Percentiles rank a stretch among this genome's conserved stretches.
Conservation (phyloP, 176 grass and related monocot genomes). For the Luzula sylvatica region DNA sequence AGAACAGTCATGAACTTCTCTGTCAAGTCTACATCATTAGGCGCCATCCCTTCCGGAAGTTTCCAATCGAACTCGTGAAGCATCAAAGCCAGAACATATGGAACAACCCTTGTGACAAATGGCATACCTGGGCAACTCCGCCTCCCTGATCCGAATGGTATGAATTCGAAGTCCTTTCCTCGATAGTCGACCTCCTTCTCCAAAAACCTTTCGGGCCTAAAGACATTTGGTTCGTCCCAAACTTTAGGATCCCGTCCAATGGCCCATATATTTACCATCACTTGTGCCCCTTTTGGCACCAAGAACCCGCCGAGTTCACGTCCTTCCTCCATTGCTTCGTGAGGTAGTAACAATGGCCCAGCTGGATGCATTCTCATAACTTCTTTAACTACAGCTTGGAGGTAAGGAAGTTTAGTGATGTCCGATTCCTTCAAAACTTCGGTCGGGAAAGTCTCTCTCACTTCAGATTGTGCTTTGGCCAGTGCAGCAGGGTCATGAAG, state of each 20-base stretch:
- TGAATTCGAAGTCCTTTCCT: slow-evolving; percentile 6
- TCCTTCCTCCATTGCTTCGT: not conserved
- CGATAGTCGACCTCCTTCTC: not conserved
- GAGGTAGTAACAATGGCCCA: not conserved
- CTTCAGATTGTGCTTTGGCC: not conserved
- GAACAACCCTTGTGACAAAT: not conserved
- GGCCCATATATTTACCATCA: slow-evolving; percentile 15
- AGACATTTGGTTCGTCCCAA: slow-evolving; percentile 4
- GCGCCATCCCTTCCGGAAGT: not conserved
- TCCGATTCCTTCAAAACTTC: not conserved
- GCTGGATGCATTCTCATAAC: not conserved
- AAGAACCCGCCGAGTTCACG: not conserved
- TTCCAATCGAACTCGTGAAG: slow-evolving; percentile 2
- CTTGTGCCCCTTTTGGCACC: not conserved
- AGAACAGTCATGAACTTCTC: not conserved
- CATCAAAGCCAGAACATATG: slow-evolving; percentile 4
- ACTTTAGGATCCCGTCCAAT: not conserved
- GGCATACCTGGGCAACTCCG: slow-evolving; percentile 6
- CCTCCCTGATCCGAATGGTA: slow-evolving; percentile 1
- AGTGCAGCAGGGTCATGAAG: not conserved
- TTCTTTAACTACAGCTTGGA: slow-evolving; percentile 2
- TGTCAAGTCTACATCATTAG: not conserved
- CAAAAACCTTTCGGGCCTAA: slow-evolving; percentile 15
- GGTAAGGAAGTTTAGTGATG: not conserved
- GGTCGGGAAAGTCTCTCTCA: not conserved